Percentiles rank a stretch among this genome's conserved stretches.
phyloP scores from a whole-genome alignment of 352 stramenopile genomes.

The Phytophthora litchii region DNA sequence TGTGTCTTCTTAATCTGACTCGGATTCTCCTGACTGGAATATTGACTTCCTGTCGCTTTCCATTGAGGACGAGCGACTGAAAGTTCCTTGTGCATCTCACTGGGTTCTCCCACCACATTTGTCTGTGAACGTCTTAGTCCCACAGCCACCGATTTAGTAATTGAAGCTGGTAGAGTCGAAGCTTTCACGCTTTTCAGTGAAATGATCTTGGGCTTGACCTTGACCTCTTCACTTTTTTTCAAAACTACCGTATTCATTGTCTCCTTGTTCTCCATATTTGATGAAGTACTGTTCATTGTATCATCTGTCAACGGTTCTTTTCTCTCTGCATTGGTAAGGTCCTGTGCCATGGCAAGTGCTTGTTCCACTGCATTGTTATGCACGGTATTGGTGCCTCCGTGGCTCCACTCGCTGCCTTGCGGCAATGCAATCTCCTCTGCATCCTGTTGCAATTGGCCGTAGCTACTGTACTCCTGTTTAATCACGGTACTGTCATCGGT shows the following conservation, averaged over 20 bases:
- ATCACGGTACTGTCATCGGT: constrained; percentile 4
- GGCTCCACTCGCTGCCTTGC: constrained; percentile 35
- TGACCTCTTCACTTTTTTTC: not conserved
- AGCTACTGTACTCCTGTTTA: constrained; percentile 6
- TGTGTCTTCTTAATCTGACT: constrained; percentile 1
- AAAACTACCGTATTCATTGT: not conserved
- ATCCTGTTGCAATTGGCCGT: not conserved
- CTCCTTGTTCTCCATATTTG: not conserved
- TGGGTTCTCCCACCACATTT: not conserved
- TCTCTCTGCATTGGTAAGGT: not conserved
- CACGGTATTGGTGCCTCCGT: constrained; percentile 3
- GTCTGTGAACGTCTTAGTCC: not conserved
- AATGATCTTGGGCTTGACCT: constrained; percentile 8
- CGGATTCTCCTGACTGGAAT: constrained; percentile 4
- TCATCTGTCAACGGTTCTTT: constrained; percentile 20
- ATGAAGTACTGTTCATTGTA: constrained; percentile 21
- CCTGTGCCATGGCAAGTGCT: constrained; percentile 15
- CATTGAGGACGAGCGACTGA: constrained; percentile 3
- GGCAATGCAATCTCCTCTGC: constrained; percentile 8
- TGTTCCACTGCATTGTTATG: constrained; percentile 12
- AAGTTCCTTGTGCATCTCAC: constrained; percentile 4
- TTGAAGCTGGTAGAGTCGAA: not conserved
- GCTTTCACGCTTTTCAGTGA: constrained; percentile 11
- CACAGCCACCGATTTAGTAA: constrained; percentile 5
- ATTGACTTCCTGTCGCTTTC: constrained; percentile 6